Evolutionary conservation across 2,329 filamentous ascomycete genomes (phyloP), one percentile per base, ranked within the genome.

Genomic region (Fusarium protoensiforme): DNA sequence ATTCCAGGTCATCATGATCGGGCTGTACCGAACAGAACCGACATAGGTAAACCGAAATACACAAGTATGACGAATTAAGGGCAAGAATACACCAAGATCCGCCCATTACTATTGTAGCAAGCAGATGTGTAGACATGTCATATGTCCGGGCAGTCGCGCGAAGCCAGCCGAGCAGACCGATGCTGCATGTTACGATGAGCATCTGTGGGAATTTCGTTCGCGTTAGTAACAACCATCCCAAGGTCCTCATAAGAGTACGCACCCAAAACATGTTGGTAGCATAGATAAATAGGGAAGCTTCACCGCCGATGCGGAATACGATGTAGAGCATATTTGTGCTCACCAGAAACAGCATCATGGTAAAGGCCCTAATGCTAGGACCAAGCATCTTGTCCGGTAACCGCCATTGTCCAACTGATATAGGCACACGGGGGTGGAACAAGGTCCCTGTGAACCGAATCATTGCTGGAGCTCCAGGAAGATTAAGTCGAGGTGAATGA

Each of bases 321-420:
- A 64, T 33, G 20, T 75, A 74, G 20, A 72, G 20, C 4, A 57
- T 36, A 36, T 59, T 74, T 22, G 64, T 38, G 16, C 62, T 62
- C 16, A 66, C 46, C 53, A 77, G 24, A 24, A 67, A n/a, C 20
- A 72, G 33, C 41, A 76, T 57, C 24, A 36, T 56, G 9, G 61
- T 11, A 13, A 60, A 58, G 2, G 59, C 61, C 16, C 33, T 56
- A 18, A 71, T 13, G 14, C 54, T 57, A 2, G 63, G 54, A 7
- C 53, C 67, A 20, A 69, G 48, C 39, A 74, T 61, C 16, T 36
- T 57, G n/a, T 35, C 27, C 7, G 69, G 67, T 16, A 75, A 59
- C 14, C 38, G 60, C 67, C 72, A 73, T 20, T 54, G 38, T 27
- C 60, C 43, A 14, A 11, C 10, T n/a, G 24, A 14, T 39, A 41